A percentile compares a stretch with the other conserved stretches of the same genome.
These are phyloP conservation scores for Camellia japonica DNA, from an alignment of 148 eudicot genomes.

Conservation along the genomic window DNA sequence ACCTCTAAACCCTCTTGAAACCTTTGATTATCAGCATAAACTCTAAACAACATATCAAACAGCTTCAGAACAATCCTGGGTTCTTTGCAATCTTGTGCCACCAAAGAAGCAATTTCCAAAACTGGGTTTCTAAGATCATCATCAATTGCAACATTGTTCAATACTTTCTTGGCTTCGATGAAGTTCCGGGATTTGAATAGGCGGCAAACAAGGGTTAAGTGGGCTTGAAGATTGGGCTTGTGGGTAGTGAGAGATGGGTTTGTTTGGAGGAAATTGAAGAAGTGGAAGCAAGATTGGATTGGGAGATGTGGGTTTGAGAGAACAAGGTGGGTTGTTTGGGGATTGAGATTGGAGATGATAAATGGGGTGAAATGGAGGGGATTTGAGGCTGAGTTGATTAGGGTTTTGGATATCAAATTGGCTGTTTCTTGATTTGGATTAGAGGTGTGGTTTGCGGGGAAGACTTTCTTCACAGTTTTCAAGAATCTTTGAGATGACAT, in stretches of 20 bases:
- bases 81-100: constrained; percentile 34
- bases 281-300: constrained; percentile 40
- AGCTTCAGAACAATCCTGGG: constrained; percentile 28
- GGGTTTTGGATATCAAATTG: constrained; percentile 40
- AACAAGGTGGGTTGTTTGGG: constrained; percentile 51
- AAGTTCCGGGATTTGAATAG: constrained; percentile 46
- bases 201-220: constrained; percentile 52
- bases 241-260: constrained; percentile 31
- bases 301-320: constrained; percentile 60
- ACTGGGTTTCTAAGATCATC: constrained; percentile 42
- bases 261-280: constrained; percentile 49
- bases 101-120: constrained; percentile 37
- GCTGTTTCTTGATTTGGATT: constrained; percentile 48
- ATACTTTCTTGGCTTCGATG: constrained; percentile 46
- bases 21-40: constrained; percentile 53
- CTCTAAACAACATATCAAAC: constrained; percentile 79
- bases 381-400: constrained; percentile 29
- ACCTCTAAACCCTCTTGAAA: constrained; percentile 63
- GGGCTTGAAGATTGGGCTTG: constrained; percentile 45
- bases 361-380: constrained; percentile 33
- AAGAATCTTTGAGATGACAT: constrained; percentile 46
- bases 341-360: constrained; percentile 34
- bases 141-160: constrained; percentile 35
- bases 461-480: constrained; percentile 31
- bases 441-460: constrained; percentile 14